phyloP scores from a whole-genome alignment of 306 rosid species.

The Datisca glomerata region DNA sequence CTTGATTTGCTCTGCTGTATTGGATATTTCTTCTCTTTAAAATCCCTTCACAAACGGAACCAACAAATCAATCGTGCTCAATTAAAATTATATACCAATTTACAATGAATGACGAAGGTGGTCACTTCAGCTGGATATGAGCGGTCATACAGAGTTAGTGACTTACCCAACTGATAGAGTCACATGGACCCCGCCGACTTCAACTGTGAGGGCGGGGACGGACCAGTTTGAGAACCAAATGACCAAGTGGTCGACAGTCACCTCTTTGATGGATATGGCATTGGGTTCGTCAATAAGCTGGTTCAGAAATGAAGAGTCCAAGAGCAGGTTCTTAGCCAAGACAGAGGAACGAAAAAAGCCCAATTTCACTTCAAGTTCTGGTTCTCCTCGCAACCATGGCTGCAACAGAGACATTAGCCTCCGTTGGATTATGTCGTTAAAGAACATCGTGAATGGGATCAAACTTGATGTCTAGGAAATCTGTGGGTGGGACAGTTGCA shows the following conservation, averaged over 20 bases:
- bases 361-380: slow-evolving; percentile 40
- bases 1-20: slow-evolving; percentile 17
- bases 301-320: slow-evolving; percentile 44
- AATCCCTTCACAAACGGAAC: slow-evolving; percentile 29
- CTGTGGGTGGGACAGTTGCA: background rate
- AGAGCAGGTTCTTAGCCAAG: slow-evolving; percentile 35
- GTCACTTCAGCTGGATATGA: too few species aligned
- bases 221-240: slow-evolving; percentile 62
- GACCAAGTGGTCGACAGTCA: slow-evolving; percentile 38
- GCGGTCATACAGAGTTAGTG: too few species aligned
- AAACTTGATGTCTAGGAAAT: too few species aligned
- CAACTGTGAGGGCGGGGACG: slow-evolving; percentile 44
- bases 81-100: background rate
- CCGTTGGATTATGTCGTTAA: slow-evolving; percentile 33
- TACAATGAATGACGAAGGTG: background rate
- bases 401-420: slow-evolving; percentile 51
- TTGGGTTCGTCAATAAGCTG: slow-evolving; percentile 36
- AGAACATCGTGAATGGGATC: slow-evolving; percentile 31
- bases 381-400: slow-evolving; percentile 68
- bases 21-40: slow-evolving; percentile 24
- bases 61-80: slow-evolving; percentile 4
- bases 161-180: slow-evolving; percentile 38
- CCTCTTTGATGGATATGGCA: slow-evolving; percentile 32
- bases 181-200: slow-evolving; percentile 46
- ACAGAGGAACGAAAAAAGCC: slow-evolving; percentile 48